Evolutionary conservation across 345 rosid species (phyloP).

Genomic region (Lumnitzera littorea): DNA sequence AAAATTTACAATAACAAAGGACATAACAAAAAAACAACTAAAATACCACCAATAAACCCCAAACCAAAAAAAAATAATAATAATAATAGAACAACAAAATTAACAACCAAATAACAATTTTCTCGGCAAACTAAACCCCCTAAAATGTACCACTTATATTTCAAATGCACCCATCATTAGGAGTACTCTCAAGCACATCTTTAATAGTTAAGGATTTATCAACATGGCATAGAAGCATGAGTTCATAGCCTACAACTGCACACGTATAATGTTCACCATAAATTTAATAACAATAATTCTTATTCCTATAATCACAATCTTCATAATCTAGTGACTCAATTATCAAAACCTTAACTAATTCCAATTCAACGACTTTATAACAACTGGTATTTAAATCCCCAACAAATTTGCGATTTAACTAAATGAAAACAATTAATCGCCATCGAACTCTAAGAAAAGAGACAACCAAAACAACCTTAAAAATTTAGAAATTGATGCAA

Average conservation of each 20-base stretch:
- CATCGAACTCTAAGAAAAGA: not conserved
- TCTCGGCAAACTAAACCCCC: not conserved
- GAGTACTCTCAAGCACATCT: conserved; percentile 77
- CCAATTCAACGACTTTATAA: not conserved
- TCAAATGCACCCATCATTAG: conserved; percentile 84
- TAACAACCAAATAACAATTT: too few species aligned
- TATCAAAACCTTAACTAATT: conserved; percentile 1
- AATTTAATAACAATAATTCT: conserved; percentile 12
- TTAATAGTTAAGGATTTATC: conserved; percentile 51
- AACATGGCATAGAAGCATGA: conserved; percentile 68
- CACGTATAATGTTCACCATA: conserved; percentile 93
- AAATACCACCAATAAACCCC: too few species aligned
- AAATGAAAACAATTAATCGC: conserved; percentile 1
- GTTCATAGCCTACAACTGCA: conserved; percentile 97
- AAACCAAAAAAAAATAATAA: too few species aligned
- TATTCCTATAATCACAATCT: not conserved
- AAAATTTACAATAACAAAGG: too few species aligned
- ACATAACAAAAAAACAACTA: too few species aligned
- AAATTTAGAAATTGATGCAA: not conserved
- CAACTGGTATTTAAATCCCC: not conserved
- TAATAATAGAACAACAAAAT: too few species aligned
- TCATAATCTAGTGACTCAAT: not conserved
- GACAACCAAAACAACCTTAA: not conserved
- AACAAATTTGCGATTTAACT: conserved; percentile 16
- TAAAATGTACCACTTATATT: conserved; percentile 75